Base-by-base conservation (phyloP, 495 filamentous ascomycete species). In the Xylaria flabelliformis region DNA sequence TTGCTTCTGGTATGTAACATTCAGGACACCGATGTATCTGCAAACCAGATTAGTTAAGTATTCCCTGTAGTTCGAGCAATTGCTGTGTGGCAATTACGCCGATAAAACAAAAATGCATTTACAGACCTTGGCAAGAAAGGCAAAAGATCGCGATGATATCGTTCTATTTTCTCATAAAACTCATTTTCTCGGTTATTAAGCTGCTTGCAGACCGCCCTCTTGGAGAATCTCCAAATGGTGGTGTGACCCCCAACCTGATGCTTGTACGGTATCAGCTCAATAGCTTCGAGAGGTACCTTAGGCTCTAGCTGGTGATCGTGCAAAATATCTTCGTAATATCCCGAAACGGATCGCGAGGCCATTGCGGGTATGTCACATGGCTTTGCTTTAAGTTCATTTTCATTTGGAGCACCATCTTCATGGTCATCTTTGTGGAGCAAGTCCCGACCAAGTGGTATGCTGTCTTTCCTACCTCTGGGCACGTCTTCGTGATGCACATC, bases 221-320 rank as follows among this genome's bases (percentile, higher is more conserved):
- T 89, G 26, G 96, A 98, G 75, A 99, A 98, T 36, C 96, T 91
- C 84, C 97, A 99, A 29, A 99, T 89, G 0, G 94, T 98, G 1
- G 93, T 97, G 82, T 99, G 96, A 1, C 96, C 96, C 24, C 96
- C 96, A 67, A 99, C 96, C 79, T 99, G 96, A 80, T 99, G 96
- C 56, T 93, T 92, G 80, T 97, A 99, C 6, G 96, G 96, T 73
- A 98, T 97, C 73, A 99, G 84, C 80, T 98, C 95, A 74, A 99
- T 97, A 15, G 95, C 95, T 21, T 95, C 93, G 29, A 97, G 81
- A 19, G 95, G 94, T 72, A 84, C 69, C 86, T 90, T 82, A 79
- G 85, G 76, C 46, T 79, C 79, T 70, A 75, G 72, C 69, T 85
- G 82, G 68, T 85, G 83, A 12, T 84, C 85, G 73, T 86, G 84